Base-by-base conservation (phyloP, 768 basidiomycete species). In the Chalciporus chontae region DNA sequence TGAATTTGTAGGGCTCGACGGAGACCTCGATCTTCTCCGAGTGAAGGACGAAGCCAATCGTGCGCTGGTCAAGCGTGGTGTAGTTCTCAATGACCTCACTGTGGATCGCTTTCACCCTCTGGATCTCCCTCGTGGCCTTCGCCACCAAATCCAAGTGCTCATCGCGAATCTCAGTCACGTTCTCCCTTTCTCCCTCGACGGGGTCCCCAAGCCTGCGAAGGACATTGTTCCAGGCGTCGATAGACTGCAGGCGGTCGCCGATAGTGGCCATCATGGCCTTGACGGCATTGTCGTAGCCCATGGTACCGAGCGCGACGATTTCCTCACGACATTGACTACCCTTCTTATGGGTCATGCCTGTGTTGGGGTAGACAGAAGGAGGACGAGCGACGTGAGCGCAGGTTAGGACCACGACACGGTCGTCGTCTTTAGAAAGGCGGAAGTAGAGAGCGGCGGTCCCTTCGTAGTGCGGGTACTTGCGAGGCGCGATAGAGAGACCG, bases 381-480 rank as follows among this genome's bases (percentile, higher is more conserved):
- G 72, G 69, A 45, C 59, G 62, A 51, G 60, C 67, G 42, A 73
- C 72, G 51, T 74, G 73, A 37, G 60, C 59, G 55, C 47, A 45
- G 24, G 72, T 73, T 40, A 72, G 58, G 47, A 68, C 13, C 46
- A 59, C 31, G 51, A 66, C 56, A 42, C 58, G 56, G 14, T 36
- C 13, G n/a, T 21, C 26, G 34, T 23, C 31, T 9, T 19, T 23
- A 17, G 15, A 8, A 11, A 36, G 45, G 56, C 65, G 59, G 57
- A 69, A 45, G 59, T 63, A 75, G 43, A 74, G 58, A 41, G 47
- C 57, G 27, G 63, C 70, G 1, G 74, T 73, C 48, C 73, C 72
- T 53, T 72, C 74, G 34, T 38, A 59, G 45, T 67, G 27, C 36
- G 73, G 67, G 3, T 27, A 40, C 51, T 56, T 63, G 15, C 43